A percentile compares a stretch with the other conserved stretches of the same genome.
These are phyloP conservation scores for Zygotorulaspora danielsina DNA, from an alignment of 805 yeast genomes.

Conservation along the genomic window DNA sequence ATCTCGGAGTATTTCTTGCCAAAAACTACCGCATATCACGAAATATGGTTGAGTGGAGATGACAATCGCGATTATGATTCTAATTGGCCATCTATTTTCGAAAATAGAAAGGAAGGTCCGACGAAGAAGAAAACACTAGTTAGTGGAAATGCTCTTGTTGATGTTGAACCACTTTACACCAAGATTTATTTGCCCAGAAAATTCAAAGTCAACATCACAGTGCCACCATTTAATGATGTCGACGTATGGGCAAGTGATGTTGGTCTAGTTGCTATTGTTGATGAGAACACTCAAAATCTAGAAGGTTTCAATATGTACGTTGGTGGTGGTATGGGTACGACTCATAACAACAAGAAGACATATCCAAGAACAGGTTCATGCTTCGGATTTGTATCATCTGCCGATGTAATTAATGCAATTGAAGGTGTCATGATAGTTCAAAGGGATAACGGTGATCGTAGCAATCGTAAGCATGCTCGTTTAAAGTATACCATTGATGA, in stretches of 20 bases:
- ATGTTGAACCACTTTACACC: conserved; percentile 84
- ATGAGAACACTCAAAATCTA: conserved; percentile 52
- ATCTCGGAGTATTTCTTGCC: conserved; percentile 85
- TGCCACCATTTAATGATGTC: conserved; percentile 94
- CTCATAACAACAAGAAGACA: conserved; percentile 94
- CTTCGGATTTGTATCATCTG: conserved; percentile 70
- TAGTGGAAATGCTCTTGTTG: conserved; percentile 79
- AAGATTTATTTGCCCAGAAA: conserved; percentile 88
- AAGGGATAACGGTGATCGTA: conserved; percentile 92
- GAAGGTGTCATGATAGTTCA: conserved; percentile 92
- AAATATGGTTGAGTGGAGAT: conserved; percentile 88
- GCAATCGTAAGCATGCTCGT: conserved; percentile 95
- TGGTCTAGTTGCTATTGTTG: conserved; percentile 84
- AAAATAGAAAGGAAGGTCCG: conserved; percentile 67
- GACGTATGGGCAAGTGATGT: conserved; percentile 95
- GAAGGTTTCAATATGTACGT: conserved; percentile 83
- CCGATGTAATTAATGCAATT: conserved; percentile 70
- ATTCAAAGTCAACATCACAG: conserved; percentile 89
- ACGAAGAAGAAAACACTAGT: conserved; percentile 76
- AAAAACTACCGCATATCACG: conserved; percentile 91
- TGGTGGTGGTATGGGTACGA: conserved; percentile 99
- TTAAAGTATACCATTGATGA: conserved; percentile 95
- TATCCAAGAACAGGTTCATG: conserved; percentile 91
- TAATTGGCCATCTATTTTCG: conserved; percentile 62
- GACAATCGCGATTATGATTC: conserved; percentile 64